A percentile compares a stretch with the other conserved stretches of the same genome.
phyloP scores from a whole-genome alignment of 148 eudicot genomes.

The Pouteria glomerata region DNA sequence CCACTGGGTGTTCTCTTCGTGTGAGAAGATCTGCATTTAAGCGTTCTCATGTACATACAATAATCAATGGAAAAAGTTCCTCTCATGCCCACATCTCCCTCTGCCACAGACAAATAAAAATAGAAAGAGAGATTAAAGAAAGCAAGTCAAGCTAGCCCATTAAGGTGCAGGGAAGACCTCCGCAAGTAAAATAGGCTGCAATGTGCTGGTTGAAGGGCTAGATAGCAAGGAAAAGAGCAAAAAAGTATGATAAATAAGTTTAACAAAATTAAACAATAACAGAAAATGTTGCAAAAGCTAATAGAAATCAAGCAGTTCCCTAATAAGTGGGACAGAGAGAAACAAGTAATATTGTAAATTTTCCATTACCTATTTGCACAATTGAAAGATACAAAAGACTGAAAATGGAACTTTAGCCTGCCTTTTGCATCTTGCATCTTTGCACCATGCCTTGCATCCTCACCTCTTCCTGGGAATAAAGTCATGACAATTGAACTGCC shows the following conservation, averaged over 20 bases:
- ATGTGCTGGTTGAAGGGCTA: background rate
- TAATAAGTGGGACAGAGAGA: background rate
- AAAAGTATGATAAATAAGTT: background rate
- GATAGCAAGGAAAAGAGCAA: background rate
- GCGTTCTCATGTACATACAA: background rate
- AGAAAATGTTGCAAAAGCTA: background rate
- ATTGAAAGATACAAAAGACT: conserved; percentile 81
- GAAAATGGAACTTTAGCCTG: conserved; percentile 86
- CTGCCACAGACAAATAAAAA: background rate
- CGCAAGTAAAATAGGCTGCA: background rate
- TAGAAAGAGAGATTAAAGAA: background rate
- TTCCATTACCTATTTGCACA: conserved; percentile 73
- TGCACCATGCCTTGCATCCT: conserved; percentile 94
- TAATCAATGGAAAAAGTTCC: background rate
- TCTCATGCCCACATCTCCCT: background rate
- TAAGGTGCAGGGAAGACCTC: background rate
- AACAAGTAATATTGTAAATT: background rate
- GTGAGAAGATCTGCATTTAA: background rate
- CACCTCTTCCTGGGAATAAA: conserved; percentile 78
- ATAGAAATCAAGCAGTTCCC: background rate
- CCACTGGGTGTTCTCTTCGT: background rate
- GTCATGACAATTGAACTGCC: conserved; percentile 95
- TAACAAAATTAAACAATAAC: background rate
- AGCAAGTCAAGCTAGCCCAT: background rate
- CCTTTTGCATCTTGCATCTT: conserved; percentile 84